These are phyloP conservation scores for Neurospora africana DNA, from an alignment of 495 filamentous ascomycete genomes.

Conservation along the genomic window DNA sequence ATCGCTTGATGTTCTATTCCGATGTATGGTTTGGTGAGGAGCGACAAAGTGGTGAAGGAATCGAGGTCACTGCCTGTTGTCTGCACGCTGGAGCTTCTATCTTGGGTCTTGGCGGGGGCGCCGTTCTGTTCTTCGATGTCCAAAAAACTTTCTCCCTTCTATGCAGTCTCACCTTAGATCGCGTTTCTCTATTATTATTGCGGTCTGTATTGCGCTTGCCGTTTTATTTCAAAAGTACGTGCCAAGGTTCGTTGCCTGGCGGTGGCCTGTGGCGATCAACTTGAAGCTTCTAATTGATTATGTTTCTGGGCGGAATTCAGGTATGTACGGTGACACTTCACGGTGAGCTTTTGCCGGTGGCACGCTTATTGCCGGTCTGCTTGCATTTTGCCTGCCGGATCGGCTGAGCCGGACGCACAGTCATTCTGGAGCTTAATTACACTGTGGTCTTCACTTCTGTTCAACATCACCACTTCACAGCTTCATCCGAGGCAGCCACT, in stretches of 20 bases:
- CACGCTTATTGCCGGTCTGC: neutral
- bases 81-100: neutral
- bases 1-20: neutral
- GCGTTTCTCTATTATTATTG: neutral
- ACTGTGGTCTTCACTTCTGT: neutral
- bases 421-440: neutral
- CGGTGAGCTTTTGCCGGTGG: neutral
- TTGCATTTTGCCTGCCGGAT: neutral
- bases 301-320: neutral
- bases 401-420: neutral
- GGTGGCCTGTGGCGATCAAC: neutral
- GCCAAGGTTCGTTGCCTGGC: neutral
- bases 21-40: neutral
- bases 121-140: neutral
- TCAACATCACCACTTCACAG: neutral
- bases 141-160: neutral
- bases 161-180: neutral
- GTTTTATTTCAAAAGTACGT: neutral
- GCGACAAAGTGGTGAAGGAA: neutral
- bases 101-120: neutral
- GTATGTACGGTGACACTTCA: neutral
- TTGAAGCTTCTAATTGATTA: no score
- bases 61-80: neutral
- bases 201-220: neutral
- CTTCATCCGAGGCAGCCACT: neutral